Conservation (phyloP, 2,329 filamentous ascomycete genomes). For the Nannizziopsis arthrosporioides region DNA sequence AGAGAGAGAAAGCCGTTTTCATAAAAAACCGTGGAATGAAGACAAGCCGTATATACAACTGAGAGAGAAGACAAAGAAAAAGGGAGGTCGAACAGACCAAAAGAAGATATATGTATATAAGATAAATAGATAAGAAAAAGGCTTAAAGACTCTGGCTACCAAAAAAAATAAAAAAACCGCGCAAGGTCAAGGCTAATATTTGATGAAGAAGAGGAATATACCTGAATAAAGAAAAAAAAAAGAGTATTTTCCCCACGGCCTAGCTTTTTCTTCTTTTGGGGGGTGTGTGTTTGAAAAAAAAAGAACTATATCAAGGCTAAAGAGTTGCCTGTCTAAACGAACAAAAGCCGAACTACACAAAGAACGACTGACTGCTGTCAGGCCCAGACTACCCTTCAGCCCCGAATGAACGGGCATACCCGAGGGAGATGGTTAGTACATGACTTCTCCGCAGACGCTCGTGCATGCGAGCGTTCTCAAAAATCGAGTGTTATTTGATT, state of each 20-base stretch:
- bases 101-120: no score
- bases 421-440: not conserved
- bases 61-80: not conserved
- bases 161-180: not conserved
- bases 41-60: constrained; percentile 9
- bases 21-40: constrained; percentile 4
- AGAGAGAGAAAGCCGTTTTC: constrained; percentile 6
- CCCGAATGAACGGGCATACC: constrained; percentile 3
- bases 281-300: not conserved
- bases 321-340: constrained; percentile 10
- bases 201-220: not conserved
- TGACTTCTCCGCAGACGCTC: not conserved
- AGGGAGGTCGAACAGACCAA: no score
- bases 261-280: no score
- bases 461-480: no score
- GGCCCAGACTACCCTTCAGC: constrained; percentile 8
- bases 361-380: constrained; percentile 9
- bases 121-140: constrained; percentile 1
- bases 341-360: constrained; percentile 10
- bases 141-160: not conserved
- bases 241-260: not conserved
- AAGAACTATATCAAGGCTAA: constrained; percentile 8
- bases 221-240: not conserved
- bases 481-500: not conserved
- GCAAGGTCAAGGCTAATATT: not conserved